Base-by-base conservation (phyloP, 371 early-diverging fungal species). In the Rhizopus arrhizus region DNA sequence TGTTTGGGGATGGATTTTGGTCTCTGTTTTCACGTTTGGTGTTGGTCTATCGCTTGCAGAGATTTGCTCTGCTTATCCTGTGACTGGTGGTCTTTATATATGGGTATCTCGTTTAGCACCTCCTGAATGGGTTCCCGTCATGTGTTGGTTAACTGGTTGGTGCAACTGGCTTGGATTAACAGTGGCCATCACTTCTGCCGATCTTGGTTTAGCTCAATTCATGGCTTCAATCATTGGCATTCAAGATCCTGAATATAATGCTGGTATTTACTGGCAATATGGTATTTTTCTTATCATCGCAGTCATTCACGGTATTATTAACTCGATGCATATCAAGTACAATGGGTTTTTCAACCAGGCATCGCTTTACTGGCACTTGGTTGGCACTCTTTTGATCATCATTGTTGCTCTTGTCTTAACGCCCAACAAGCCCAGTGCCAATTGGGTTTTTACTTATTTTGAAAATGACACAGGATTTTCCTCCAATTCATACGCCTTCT, bases 41-140 rank as follows among this genome's bases (percentile, higher is more conserved):
- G 80, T 89, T 12, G 91, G 84, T 13, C 65, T 89, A 22, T 83
- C 87, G 8, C 65, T 90, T 62, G 91, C 91, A 22, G 91, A 90
- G 68, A 90, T 90, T 53, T 88, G 89, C 56, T 85, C 85, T 3
- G 84, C 91, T 3, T 86, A 77, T 67, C 89, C 91, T 8, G 82
- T 87, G 11, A 83, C 87, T 11, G 91, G 91, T 12, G 77, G 77
- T n/a, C 59, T 75, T 9, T 78, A 75, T 42, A 85, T 83, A 58
- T 89, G 85, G 85, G 81, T 88, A 0, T 84, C 88, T 10, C 69
- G 72, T 8, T 59, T 84, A 11, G 82, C 83, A 6, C 75, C 78
- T 32, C 67, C 81, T 5, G 72, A 78, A 34, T 82, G 80, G 77
- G 81, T 82, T 5, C 85, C 85, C 22, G 56, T 84, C 16, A 75